These are phyloP conservation scores for Geotrichum europaeum DNA, from an alignment of 1,139 yeast genomes.

Conservation along the genomic window DNA sequence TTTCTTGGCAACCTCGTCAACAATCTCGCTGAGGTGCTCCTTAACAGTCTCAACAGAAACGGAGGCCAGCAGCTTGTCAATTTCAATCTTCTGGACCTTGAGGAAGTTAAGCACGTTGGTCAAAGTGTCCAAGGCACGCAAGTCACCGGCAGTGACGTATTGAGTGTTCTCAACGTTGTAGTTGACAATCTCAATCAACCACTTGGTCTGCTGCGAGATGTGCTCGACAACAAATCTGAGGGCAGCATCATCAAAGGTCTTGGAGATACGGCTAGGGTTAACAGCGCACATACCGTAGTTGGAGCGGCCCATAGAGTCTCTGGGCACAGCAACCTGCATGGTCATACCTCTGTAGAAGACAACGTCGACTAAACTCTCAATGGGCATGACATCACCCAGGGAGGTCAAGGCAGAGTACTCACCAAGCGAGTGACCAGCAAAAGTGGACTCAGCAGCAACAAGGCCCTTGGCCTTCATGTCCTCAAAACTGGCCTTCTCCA, in stretches of 20 bases:
- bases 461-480: slow-evolving; percentile 95
- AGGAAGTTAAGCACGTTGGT: slow-evolving; percentile 89
- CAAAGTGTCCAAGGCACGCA: slow-evolving; percentile 87
- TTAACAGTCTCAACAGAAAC: slow-evolving; percentile 83
- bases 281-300: slow-evolving; percentile 99
- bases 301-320: slow-evolving; percentile 91
- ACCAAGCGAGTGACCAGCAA: slow-evolving; percentile 99
- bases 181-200: slow-evolving; percentile 97
- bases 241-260: slow-evolving; percentile 89
- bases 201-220: slow-evolving; percentile 71
- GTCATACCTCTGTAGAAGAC: slow-evolving; percentile 99
- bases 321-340: slow-evolving; percentile 99
- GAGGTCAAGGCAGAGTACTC: slow-evolving; percentile 97
- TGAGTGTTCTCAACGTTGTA: slow-evolving; percentile 97
- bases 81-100: slow-evolving; percentile 89
- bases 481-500: slow-evolving; percentile 99
- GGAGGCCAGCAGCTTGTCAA: slow-evolving; percentile 76
- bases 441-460: slow-evolving; percentile 87
- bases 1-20: slow-evolving; percentile 74
- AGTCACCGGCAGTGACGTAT: slow-evolving; percentile 97
- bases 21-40: slow-evolving; percentile 80
- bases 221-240: slow-evolving; percentile 91
- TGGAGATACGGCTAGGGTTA: slow-evolving; percentile 87
- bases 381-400: slow-evolving; percentile 97
- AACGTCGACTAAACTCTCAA: slow-evolving; percentile 94